Conservation (phyloP, 371 early-diverging fungal genomes). For the Saksenaea vasiformis region DNA sequence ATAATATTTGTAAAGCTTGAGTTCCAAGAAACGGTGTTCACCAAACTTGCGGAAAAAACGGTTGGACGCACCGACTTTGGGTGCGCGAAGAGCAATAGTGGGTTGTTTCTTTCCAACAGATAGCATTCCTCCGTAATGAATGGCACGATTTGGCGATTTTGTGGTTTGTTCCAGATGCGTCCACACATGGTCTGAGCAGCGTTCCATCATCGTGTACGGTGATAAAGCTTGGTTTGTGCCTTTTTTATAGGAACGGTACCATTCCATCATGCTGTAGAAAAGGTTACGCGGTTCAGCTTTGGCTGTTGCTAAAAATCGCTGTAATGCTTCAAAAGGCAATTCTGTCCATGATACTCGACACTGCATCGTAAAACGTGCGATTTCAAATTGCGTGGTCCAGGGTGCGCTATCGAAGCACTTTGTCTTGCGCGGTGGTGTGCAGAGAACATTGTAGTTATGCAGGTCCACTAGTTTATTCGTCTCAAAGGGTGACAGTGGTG, state of each 20-base stretch:
- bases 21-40: conserved; percentile 40
- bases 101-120: conserved; percentile 14
- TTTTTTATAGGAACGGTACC: conserved; percentile 19
- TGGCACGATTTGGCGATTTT: conserved; percentile 11
- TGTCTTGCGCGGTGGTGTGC: neutral
- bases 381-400: conserved; percentile 36
- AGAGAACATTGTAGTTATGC: conserved; percentile 13
- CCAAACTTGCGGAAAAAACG: conserved; percentile 48
- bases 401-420: conserved; percentile 19
- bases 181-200: conserved; percentile 39
- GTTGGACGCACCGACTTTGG: conserved; percentile 38
- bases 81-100: conserved; percentile 21
- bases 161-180: conserved; percentile 13
- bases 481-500: conserved; percentile 22
- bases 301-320: conserved; percentile 24
- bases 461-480: neutral
- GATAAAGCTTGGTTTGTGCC: neutral
- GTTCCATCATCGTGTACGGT: conserved; percentile 23
- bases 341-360: conserved; percentile 28
- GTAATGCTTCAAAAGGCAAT: conserved; percentile 27
- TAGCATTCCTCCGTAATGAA: conserved; percentile 35
- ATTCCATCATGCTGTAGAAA: conserved; percentile 31
- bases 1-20: conserved; percentile 19
- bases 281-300: conserved; percentile 20
- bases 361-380: conserved; percentile 29